phyloP scores from a whole-genome alignment of 768 basidiomycete species.

The Sporobolomyces phaffii region DNA sequence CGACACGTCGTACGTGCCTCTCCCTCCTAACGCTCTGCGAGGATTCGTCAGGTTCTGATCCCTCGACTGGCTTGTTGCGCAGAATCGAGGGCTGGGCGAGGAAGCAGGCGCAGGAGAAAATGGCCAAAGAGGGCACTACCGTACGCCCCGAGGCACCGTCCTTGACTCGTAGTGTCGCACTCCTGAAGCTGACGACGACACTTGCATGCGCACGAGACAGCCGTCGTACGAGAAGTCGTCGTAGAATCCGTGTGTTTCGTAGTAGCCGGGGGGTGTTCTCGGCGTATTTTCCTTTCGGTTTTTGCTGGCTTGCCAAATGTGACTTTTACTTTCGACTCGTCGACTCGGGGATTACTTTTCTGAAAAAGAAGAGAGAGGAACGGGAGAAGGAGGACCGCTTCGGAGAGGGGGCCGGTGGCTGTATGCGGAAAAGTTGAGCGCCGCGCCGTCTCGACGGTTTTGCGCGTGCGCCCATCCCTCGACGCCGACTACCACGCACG shows the following conservation, averaged over 20 bases:
- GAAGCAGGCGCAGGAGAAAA: constrained; percentile 26
- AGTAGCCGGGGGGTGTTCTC: too few species aligned
- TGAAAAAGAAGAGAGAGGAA: too few species aligned
- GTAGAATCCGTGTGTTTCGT: too few species aligned
- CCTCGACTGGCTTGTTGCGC: not conserved
- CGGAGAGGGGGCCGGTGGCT: not conserved
- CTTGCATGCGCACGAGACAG: too few species aligned
- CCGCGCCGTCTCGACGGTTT: not conserved
- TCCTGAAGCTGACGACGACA: too few species aligned
- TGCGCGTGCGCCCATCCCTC: not conserved
- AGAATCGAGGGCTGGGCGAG: constrained; percentile 37
- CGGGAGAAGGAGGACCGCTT: not conserved
- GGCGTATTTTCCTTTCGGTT: too few species aligned
- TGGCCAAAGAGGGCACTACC: constrained; percentile 22
- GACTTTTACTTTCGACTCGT: too few species aligned
- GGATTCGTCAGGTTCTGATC: too few species aligned
- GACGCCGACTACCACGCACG: not conserved
- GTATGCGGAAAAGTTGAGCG: not conserved
- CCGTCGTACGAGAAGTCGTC: constrained; percentile 31
- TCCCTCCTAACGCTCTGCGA: too few species aligned
- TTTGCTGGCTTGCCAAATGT: too few species aligned
- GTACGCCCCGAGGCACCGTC: constrained; percentile 2
- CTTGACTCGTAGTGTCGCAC: too few species aligned
- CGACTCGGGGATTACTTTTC: too few species aligned
- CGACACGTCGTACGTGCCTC: constrained; percentile 46